These are phyloP conservation scores for Collybia sp. DNA, from an alignment of 768 basidiomycete species.

Conservation along the genomic window DNA sequence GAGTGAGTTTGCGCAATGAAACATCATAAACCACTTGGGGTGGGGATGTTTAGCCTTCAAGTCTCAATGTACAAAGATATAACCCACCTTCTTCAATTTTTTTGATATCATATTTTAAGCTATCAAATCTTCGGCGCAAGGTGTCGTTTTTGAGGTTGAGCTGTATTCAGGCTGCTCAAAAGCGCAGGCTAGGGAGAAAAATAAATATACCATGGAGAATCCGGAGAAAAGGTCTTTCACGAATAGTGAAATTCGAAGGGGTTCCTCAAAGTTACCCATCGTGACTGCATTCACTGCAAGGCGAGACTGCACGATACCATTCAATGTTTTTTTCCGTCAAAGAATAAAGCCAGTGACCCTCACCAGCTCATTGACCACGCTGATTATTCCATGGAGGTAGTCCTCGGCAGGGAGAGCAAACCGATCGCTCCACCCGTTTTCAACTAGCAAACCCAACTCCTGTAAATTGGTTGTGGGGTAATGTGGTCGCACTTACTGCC, in stretches of 20 bases:
- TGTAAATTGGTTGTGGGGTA: not conserved
- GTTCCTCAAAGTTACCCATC: constrained; percentile 74
- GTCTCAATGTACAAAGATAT: not conserved
- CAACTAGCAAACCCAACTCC: constrained; percentile 37
- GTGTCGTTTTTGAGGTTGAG: constrained; percentile 80
- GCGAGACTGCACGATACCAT: constrained; percentile 50
- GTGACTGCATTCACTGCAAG: constrained; percentile 82
- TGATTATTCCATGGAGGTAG: constrained; percentile 78
- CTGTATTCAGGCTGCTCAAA: constrained; percentile 25
- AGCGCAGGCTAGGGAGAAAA: not conserved
- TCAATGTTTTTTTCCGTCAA: not conserved
- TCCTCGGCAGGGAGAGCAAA: constrained; percentile 67
- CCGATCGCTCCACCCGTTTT: constrained; percentile 65
- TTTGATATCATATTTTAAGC: constrained; percentile 83
- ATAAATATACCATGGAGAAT: constrained; percentile 64
- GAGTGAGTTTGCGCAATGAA: constrained; percentile 62
- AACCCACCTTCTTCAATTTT: constrained; percentile 80
- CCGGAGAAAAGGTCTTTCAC: constrained; percentile 82
- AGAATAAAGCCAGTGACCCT: constrained; percentile 12
- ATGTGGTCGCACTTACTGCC: constrained; percentile 50
- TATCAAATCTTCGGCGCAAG: constrained; percentile 72
- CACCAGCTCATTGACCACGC: constrained; percentile 77
- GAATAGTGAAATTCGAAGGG: constrained; percentile 71
- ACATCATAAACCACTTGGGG: constrained; percentile 78
- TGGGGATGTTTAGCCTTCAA: constrained; percentile 3